Conservation (phyloP, 768 basidiomycete species). For the Rhizopogon vesiculosus region DNA sequence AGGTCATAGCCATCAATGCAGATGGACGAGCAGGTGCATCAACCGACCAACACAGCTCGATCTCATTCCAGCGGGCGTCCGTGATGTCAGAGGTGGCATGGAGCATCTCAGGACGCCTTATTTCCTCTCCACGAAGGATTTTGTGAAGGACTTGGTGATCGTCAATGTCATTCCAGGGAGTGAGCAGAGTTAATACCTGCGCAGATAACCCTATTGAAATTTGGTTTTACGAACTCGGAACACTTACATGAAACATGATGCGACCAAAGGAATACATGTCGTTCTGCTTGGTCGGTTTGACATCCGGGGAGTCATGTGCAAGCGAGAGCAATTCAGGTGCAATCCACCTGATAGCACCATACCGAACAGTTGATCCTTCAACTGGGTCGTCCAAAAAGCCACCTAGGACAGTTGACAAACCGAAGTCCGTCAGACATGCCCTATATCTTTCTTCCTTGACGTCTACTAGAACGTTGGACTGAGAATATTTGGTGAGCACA, state of each 20-base stretch:
- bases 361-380: neutral
- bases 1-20: neutral
- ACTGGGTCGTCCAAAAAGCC: constrained; percentile 8
- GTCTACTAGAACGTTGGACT: constrained; percentile 41
- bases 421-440: constrained; percentile 37
- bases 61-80: neutral
- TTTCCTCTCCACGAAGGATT: neutral
- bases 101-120: neutral
- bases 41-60: neutral
- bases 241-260: constrained; percentile 9
- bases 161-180: neutral
- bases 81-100: neutral
- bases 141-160: neutral
- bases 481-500: neutral
- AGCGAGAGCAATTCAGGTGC: constrained; percentile 30
- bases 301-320: neutral
- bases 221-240: neutral
- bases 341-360: constrained; percentile 38
- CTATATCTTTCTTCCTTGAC: constrained; percentile 22
- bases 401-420: constrained; percentile 32
- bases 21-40: neutral
- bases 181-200: neutral
- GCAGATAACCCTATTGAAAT: no score
- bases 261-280: constrained; percentile 36
- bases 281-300: constrained; percentile 18